phyloP scores from a whole-genome alignment of 306 rosid genomes.

The Ceratonia siliqua region DNA sequence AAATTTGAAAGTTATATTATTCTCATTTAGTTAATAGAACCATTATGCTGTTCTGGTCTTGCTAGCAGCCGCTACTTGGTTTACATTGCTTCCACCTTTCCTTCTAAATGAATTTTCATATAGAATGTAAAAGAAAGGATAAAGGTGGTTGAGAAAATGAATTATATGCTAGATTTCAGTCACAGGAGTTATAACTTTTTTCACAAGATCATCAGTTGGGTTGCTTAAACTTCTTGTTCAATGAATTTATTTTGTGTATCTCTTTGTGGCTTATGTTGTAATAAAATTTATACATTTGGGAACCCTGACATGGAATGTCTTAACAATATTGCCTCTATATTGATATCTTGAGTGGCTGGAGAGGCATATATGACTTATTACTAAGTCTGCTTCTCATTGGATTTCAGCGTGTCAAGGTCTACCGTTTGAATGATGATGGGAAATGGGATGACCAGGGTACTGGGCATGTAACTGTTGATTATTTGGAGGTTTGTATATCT shows the following conservation, averaged over 20 bases:
- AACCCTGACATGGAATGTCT: constrained; percentile 3
- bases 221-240: background rate
- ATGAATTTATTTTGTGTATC: background rate
- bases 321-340: background rate
- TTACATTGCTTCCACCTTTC: constrained; percentile 3
- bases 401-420: constrained; percentile 95
- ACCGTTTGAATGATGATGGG: constrained; percentile 89
- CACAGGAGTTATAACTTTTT: background rate
- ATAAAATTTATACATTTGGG: constrained; percentile 5
- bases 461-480: constrained; percentile 88
- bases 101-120: background rate
- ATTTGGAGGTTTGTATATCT: constrained; percentile 71
- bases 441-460: constrained; percentile 99
- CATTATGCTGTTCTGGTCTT: background rate
- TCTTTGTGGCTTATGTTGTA: background rate
- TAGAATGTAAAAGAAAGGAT: background rate
- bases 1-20: background rate
- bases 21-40: background rate
- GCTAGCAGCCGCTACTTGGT: constrained; percentile 18
- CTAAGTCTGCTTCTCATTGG: constrained; percentile 27
- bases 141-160: background rate
- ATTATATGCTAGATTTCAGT: background rate
- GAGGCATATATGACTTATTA: background rate
- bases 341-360: constrained; percentile 22
- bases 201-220: background rate